These are phyloP conservation scores for Solanum rostratum DNA, from an alignment of 257 asterid genomes.

Conservation along the genomic window DNA sequence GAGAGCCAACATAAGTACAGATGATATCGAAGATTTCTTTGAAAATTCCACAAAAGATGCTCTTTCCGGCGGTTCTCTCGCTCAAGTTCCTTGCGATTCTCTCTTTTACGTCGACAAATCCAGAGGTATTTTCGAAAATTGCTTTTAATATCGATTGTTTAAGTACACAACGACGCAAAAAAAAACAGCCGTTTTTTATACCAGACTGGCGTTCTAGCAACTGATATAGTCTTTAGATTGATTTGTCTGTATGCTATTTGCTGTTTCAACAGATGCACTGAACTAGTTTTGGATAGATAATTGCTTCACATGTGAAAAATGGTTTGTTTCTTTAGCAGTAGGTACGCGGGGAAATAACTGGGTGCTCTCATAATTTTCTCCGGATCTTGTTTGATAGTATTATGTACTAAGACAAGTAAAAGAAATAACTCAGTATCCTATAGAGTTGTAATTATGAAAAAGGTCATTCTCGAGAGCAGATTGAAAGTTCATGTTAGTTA, in stretches of 20 bases:
- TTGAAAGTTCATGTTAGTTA: background rate
- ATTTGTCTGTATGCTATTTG: background rate
- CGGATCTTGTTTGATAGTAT: background rate
- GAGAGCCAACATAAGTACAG: conserved; percentile 93
- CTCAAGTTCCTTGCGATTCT: conserved; percentile 53
- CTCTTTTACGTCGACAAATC: conserved; percentile 78
- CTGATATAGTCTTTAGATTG: background rate
- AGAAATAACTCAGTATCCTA: background rate
- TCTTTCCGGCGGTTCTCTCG: conserved; percentile 85
- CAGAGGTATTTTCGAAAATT: conserved; percentile 32
- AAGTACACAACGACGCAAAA: background rate
- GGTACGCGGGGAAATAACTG: background rate
- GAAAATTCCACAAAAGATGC: conserved; percentile 89
- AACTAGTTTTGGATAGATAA: background rate
- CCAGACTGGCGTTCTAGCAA: background rate
- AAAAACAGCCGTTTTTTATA: background rate
- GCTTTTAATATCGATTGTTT: background rate
- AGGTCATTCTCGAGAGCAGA: background rate
- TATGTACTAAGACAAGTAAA: background rate
- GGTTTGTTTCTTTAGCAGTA: background rate
- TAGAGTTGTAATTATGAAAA: background rate
- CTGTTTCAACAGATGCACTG: background rate
- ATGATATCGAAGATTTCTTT: conserved; percentile 70
- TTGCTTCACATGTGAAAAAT: background rate
- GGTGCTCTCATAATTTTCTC: background rate